Evolutionary conservation across 805 yeast species (phyloP), one percentile per base, ranked within the genome.

Genomic region (Yueomyces sinensis): DNA sequence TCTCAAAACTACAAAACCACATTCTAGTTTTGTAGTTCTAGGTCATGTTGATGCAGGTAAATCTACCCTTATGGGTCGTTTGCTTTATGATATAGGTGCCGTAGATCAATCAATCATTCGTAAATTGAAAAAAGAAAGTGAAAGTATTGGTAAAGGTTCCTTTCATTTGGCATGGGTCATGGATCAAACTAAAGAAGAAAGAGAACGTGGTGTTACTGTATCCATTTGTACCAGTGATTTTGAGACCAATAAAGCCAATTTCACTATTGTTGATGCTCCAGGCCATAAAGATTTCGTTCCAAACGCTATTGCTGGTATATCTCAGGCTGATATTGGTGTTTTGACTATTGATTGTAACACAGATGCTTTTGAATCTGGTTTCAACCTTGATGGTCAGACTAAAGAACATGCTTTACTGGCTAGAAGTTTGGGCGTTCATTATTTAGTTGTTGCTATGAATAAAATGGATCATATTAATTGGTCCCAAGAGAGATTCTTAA

Each of bases 1-100:
- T 47, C 54, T 89, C 71, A 79, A 77, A 49, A 89, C 89, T 38
- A 82, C 84, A 42, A 89, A 87, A 59, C 97, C 91, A 54, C 98
- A 91, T 62, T 71, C 91, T 58, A 86, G 95, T 29, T 81, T 91
- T 52, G 87, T 93, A 45, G 93, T 91, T 62, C 81, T 91, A 86
- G 99, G 99, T 44, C 99, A 91, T 60, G 98, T 91, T 43, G 98
- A 91, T 68, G 97, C 98, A 14, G 98, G 99, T 50, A 91, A 91
- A 63, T 84, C 95, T 30, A 91, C 99, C 36, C 81, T 91, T 82
- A 96, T 97, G 61, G 99, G 99, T 57, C 87, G 94, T 62, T 65
- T 91, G 47, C 69, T 91, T 40, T 89, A 69, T 54, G 72, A 91
- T 53, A 84, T 96, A 14, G 96, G 96, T 40, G 83, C 95, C 30